A percentile compares a stretch with the other conserved stretches of the same genome.
Evolutionary conservation across 2,329 filamentous ascomycete species (phyloP).

Genomic region (Epichloe sp.): DNA sequence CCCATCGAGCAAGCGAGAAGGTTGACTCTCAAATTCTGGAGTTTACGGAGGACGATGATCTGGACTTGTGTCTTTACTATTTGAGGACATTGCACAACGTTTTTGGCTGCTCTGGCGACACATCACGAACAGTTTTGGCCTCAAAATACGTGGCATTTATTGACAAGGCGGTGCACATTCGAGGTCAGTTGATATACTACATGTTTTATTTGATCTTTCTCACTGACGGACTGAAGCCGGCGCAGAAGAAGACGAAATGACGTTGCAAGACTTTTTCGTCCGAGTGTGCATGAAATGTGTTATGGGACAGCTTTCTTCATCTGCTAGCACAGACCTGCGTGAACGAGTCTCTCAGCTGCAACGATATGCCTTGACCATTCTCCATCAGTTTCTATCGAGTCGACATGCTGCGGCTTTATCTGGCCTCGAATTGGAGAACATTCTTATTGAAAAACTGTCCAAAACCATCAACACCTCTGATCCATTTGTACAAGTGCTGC

Average conservation of each 20-base stretch:
- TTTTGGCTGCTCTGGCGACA: conserved; percentile 50
- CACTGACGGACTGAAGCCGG: conserved; percentile 26
- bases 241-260: conserved; percentile 39
- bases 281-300: conserved; percentile 54
- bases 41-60: conserved; percentile 48
- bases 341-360: conserved; percentile 52
- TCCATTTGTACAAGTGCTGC: conserved; percentile 58
- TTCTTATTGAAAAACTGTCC: conserved; percentile 55
- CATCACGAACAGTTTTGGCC: conserved; percentile 57
- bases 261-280: conserved; percentile 55
- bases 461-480: conserved; percentile 49
- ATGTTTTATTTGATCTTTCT: not conserved
- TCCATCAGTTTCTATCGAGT: conserved; percentile 56
- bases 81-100: conserved; percentile 63
- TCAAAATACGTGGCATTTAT: conserved; percentile 33
- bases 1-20: conserved; percentile 7
- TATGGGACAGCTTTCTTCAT: conserved; percentile 12
- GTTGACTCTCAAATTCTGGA: conserved; percentile 7
- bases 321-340: conserved; percentile 14
- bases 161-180: conserved; percentile 21
- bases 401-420: conserved; percentile 46
- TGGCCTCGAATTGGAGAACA: conserved; percentile 54
- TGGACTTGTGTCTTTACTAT: conserved; percentile 68
- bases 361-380: conserved; percentile 53
- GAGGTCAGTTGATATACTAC: conserved; percentile 30